phyloP scores from a whole-genome alignment of 805 yeast genomes.

The Yarrowia sp. region DNA sequence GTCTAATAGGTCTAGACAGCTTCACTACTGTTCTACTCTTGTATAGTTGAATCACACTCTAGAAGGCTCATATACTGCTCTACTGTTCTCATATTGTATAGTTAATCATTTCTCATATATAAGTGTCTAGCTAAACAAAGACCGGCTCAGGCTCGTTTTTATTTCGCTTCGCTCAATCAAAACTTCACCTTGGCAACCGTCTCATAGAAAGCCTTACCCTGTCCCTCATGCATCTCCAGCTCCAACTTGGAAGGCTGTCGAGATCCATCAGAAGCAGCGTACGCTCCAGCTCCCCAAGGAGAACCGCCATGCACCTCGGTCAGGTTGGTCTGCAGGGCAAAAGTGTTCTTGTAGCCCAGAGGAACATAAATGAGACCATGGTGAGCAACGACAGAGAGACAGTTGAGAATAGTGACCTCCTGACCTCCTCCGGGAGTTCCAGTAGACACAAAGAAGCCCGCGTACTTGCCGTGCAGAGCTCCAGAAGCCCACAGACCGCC shows the following conservation, averaged over 20 bases:
- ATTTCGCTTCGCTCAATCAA: background rate
- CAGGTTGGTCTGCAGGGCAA: conserved; percentile 53
- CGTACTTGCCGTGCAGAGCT: conserved; percentile 67
- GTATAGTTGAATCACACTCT: too few species aligned
- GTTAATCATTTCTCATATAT: too few species aligned
- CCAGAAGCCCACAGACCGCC: conserved; percentile 77
- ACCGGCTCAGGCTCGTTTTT: too few species aligned
- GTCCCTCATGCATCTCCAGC: conserved; percentile 58
- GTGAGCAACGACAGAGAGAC: conserved; percentile 61
- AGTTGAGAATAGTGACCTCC: conserved; percentile 61
- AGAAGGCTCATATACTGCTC: too few species aligned
- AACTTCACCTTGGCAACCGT: conserved; percentile 35
- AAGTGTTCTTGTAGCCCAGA: conserved; percentile 63
- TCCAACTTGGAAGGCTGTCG: conserved; percentile 66
- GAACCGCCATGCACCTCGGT: conserved; percentile 77
- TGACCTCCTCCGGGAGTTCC: conserved; percentile 78
- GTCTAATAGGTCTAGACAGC: too few species aligned
- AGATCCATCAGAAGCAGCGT: conserved; percentile 73
- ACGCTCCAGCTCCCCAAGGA: conserved; percentile 84
- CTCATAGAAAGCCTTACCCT: conserved; percentile 64
- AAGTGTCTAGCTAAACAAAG: too few species aligned
- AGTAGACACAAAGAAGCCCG: conserved; percentile 68
- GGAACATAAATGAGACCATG: conserved; percentile 79
- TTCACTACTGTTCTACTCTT: too few species aligned
- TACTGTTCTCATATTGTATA: too few species aligned